These are phyloP conservation scores for Cyclocybe cylindracea DNA, from an alignment of 768 basidiomycete genomes.

Conservation along the genomic window DNA sequence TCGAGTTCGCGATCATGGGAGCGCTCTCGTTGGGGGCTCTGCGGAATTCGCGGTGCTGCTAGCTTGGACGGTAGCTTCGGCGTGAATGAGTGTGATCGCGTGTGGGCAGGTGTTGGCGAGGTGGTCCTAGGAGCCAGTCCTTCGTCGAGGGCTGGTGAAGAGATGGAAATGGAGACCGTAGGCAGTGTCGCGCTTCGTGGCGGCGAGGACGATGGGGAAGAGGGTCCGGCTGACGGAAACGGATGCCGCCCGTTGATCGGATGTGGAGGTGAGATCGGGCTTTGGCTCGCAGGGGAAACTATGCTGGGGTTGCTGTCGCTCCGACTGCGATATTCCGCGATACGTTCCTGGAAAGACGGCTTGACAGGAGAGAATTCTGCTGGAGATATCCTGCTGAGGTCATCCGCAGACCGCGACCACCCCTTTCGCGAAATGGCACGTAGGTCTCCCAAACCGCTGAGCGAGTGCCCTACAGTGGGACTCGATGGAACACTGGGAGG, in stretches of 20 bases:
- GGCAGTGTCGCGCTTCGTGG: slow-evolving; percentile 36
- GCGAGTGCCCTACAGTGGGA: slow-evolving; percentile 23
- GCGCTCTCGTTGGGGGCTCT: slow-evolving; percentile 49
- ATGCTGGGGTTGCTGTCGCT: slow-evolving; percentile 57
- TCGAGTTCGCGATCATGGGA: slow-evolving; percentile 17
- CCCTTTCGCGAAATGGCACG: slow-evolving; percentile 67
- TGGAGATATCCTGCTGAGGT: slow-evolving; percentile 58
- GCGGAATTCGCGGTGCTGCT: slow-evolving; percentile 52
- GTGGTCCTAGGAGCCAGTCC: slow-evolving; percentile 16
- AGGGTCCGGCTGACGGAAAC: slow-evolving; percentile 38
- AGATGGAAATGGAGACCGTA: slow-evolving; percentile 49
- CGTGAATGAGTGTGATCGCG: slow-evolving; percentile 69
- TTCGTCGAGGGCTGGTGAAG: slow-evolving; percentile 41
- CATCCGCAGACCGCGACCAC: slow-evolving; percentile 83
- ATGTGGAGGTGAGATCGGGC: slow-evolving; percentile 34
- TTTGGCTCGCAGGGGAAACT: slow-evolving; percentile 25
- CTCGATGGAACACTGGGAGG: slow-evolving; percentile 41
- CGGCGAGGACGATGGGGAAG: slow-evolving; percentile 34
- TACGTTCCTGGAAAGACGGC: slow-evolving; percentile 58
- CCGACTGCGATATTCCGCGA: slow-evolving; percentile 65
- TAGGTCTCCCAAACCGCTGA: slow-evolving; percentile 59
- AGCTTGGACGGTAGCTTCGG: slow-evolving; percentile 73
- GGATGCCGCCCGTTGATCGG: slow-evolving; percentile 37
- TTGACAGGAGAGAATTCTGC: slow-evolving; percentile 39
- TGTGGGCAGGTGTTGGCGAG: slow-evolving; percentile 49